Percentiles rank a stretch among this genome's conserved stretches.
These are phyloP conservation scores for Lepiota subincarnata DNA, from an alignment of 768 basidiomycete genomes.

Conservation along the genomic window DNA sequence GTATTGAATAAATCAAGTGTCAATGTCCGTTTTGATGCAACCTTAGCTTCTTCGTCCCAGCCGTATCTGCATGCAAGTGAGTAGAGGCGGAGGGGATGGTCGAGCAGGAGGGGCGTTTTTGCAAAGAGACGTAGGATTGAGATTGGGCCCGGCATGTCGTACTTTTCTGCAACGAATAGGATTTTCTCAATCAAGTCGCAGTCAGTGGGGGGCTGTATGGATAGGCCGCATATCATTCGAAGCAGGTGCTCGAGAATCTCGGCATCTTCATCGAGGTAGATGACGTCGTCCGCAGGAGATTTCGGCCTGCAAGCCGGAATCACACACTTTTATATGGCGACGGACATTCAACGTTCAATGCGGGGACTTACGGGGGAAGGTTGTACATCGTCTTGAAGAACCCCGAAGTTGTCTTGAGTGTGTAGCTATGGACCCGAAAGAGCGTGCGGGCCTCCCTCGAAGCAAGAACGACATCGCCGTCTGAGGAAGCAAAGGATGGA, in stretches of 20 bases:
- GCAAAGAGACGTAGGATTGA: conserved; percentile 58
- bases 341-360: background rate
- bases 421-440: conserved; percentile 58
- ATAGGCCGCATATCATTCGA: conserved; percentile 58
- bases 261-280: conserved; percentile 56
- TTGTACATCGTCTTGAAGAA: conserved; percentile 63
- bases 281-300: conserved; percentile 23
- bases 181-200: conserved; percentile 54
- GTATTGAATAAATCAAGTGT: conserved; percentile 46
- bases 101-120: conserved; percentile 45
- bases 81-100: conserved; percentile 51
- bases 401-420: conserved; percentile 58
- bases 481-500: conserved; percentile 45
- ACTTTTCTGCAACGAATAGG: conserved; percentile 64
- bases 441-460: conserved; percentile 44
- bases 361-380: conserved; percentile 42
- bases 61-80: conserved; percentile 52
- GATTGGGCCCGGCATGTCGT: conserved; percentile 63
- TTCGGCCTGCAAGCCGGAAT: background rate
- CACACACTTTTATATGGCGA: background rate
- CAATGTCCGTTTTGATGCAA: conserved; percentile 55
- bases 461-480: conserved; percentile 53
- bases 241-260: conserved; percentile 52
- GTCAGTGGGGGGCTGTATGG: conserved; percentile 42
- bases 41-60: conserved; percentile 53